These are phyloP conservation scores for Suhomyces wounanorum DNA, from an alignment of 1,139 yeast genomes.

Conservation along the genomic window DNA sequence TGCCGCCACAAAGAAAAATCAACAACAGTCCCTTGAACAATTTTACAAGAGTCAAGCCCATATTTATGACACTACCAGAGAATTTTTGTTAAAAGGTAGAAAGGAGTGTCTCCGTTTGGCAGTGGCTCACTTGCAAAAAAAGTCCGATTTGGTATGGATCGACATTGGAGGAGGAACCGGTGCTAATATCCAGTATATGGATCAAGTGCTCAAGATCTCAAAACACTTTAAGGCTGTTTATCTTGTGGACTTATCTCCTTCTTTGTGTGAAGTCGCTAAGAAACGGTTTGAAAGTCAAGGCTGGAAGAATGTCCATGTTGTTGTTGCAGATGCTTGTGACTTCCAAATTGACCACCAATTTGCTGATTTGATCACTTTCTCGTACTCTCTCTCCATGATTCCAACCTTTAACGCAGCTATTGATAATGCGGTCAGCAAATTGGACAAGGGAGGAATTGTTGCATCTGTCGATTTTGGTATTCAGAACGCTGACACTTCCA, in stretches of 20 bases:
- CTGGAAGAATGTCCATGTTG: conserved; percentile 67
- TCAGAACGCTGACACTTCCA: conserved; percentile 61
- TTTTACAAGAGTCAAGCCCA: conserved; percentile 78
- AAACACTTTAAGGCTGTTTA: conserved; percentile 62
- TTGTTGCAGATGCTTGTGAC: conserved; percentile 76
- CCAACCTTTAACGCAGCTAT: conserved; percentile 81
- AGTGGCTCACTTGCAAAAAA: conserved; percentile 50
- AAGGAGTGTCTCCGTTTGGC: conserved; percentile 64
- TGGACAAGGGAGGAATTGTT: conserved; percentile 59
- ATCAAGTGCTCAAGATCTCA: conserved; percentile 51
- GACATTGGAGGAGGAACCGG: conserved; percentile 91
- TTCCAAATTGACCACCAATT: conserved; percentile 50
- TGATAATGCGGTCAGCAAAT: conserved; percentile 60
- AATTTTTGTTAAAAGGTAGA: conserved; percentile 67
- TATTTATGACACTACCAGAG: conserved; percentile 71
- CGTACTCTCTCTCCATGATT: conserved; percentile 82
- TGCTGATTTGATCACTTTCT: conserved; percentile 70
- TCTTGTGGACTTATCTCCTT: conserved; percentile 74
- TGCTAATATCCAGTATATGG: conserved; percentile 76
- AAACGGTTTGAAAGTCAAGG: conserved; percentile 53
- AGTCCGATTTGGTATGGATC: conserved; percentile 65
- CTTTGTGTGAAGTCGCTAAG: conserved; percentile 70
- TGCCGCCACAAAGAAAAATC: conserved; percentile 38
- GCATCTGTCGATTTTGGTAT: conserved; percentile 82
- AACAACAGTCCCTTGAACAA: conserved; percentile 67